Base-by-base conservation (phyloP, 1,284 basidiomycete species). In the Fistulina hepatica region DNA sequence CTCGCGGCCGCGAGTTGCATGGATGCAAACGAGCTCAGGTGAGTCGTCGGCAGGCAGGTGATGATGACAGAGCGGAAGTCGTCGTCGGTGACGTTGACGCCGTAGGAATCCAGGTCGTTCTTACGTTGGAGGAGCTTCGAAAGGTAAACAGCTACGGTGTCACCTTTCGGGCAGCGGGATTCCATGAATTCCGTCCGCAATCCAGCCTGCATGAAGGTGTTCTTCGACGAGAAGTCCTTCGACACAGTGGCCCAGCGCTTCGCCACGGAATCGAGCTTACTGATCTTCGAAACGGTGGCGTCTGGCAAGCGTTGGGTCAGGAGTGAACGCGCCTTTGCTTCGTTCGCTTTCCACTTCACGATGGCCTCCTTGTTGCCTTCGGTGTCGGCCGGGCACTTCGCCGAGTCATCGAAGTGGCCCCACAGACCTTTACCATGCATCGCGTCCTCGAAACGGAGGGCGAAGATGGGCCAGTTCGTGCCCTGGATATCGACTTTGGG, bases 391-490 rank as follows among this genome's bases (percentile, higher is more conserved):
- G 49, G 50, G 17, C 25, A 26, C 4, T 37, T 2, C 2, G 32
- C 21, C 1, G 45, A 36, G 27, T 54, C 47, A 25, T 52, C 43
- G 34, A 57, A 56, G 30, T 56, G 52, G 8, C 49, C 48, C 53
- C 54, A 58, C 16, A 47, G 47, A 0, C 47, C 51, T 30, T 59
- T 61, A 2, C 50, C 56, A 13, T 57, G 41, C 16, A 55, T 45
- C 21, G 56, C 49, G 32, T 49, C 45, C 25, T 48, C 37, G 41
- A 60, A 60, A 38, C 49, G 36, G 24, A 55, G 27, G 12, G 44
- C 37, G 44, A 58, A 56, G 25, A 62, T 40, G 19, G 48, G 43
- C 58, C 59, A 65, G 47, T 64, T 65, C 9, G 42, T 23, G 3
- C 57, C 53, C 36, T 52, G 48, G 5, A 44, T 10, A 7, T 52